Base-by-base conservation (phyloP, 1,139 yeast species). In the Trichomonascaceae sp. region DNA sequence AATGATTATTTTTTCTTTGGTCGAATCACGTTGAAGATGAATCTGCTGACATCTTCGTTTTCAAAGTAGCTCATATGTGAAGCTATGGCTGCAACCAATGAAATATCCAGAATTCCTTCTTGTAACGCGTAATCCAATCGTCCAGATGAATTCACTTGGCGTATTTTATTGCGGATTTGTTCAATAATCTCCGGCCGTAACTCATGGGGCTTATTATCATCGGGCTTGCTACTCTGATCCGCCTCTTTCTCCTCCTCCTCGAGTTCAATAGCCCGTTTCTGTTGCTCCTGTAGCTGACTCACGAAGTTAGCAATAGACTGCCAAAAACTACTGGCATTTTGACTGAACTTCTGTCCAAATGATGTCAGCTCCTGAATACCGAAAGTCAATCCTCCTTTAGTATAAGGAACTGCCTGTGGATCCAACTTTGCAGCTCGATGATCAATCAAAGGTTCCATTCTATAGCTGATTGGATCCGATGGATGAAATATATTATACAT, bases 31-130 rank as follows among this genome's bases (percentile, higher is more conserved):
- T 19, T 53, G 67, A 91, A 71, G 3, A 91, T 70, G 61, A 91
- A 90, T 1, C 85, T 87, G 0, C 95, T 93, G 27, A 93, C 83
- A 63, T 90, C 91, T 53, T 82, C 79, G 62, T 89, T 96, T 65
- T 89, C 96, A 68, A 91, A 86, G 67, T 93, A 93, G 49, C 90
- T 82, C 10, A 88, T 82, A 70, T 93, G 99, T 0, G 96, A 89
- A 55, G 87, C 87, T 5, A 91, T 74, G 0, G 96, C 95, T 8
- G 90, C 80, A 18, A 91, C 76, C 50, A 89, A 69, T 27, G 93
- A 85, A 24, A 90, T 78, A 62, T 90, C 96, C 62, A 90, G 80
- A 22, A 86, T 79, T 1, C 95, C 90, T 68, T 85, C 87, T 3
- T 90, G 90, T 39, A 91, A 70, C 10, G 84, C 78, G 66, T 87